Conservation (phyloP, 768 basidiomycete species). For the Brasilioporus rufonigricans region DNA sequence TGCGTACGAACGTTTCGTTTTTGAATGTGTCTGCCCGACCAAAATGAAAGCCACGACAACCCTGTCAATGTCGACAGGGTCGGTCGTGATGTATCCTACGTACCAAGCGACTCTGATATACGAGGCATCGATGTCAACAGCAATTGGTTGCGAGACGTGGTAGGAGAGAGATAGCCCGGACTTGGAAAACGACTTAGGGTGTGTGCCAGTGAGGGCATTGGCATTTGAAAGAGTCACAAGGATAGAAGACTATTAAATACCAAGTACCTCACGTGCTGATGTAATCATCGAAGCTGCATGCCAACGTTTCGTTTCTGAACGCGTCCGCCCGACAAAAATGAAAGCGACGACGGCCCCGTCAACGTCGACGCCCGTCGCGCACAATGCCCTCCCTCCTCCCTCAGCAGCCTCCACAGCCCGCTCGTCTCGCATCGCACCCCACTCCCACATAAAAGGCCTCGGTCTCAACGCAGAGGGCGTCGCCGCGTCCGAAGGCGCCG, state of each 20-base stretch:
- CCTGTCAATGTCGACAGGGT: conserved; percentile 47
- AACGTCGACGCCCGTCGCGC: conserved; percentile 55
- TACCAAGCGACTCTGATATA: too few species aligned
- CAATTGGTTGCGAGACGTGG: too few species aligned
- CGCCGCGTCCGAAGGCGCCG: conserved; percentile 69
- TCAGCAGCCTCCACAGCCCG: conserved; percentile 38
- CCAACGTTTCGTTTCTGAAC: background rate
- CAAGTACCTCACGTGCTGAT: too few species aligned
- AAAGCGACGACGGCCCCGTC: conserved; percentile 44
- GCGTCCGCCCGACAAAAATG: conserved; percentile 20
- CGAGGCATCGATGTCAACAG: too few species aligned
- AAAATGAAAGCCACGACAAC: conserved; percentile 41
- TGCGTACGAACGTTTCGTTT: too few species aligned
- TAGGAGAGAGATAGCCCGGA: too few species aligned
- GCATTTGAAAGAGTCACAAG: too few species aligned
- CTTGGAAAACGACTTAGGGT: too few species aligned
- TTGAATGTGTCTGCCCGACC: background rate
- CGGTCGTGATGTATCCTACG: too few species aligned
- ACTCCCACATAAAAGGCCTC: conserved; percentile 96
- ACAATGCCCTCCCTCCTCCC: conserved; percentile 73
- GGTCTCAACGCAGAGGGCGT: conserved; percentile 84
- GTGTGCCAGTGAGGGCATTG: too few species aligned
- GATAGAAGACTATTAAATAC: too few species aligned
- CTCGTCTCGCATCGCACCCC: conserved; percentile 60
- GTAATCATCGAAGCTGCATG: too few species aligned